Conservation (phyloP, 2,329 filamentous ascomycete genomes). For the Fusarium coffeatum region DNA sequence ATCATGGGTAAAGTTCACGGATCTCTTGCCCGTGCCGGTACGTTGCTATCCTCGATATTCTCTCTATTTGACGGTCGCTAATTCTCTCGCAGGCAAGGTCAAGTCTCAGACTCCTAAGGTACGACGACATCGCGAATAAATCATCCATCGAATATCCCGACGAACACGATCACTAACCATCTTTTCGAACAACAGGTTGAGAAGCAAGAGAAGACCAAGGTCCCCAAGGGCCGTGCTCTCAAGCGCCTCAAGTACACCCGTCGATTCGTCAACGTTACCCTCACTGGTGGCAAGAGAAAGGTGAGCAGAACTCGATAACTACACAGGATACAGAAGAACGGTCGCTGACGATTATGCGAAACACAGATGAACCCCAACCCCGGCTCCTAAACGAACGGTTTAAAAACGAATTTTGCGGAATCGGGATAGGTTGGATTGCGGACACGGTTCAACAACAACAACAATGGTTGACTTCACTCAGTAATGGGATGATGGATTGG, state of each 20-base stretch:
- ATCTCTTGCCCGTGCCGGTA: conserved; percentile 86
- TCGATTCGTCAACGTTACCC: conserved; percentile 97
- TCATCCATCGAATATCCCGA: conserved; percentile 37
- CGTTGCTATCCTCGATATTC: conserved; percentile 35
- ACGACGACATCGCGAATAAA: conserved; percentile 54
- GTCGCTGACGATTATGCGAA: conserved; percentile 41
- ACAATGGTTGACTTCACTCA: conserved; percentile 49
- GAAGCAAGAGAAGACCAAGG: conserved; percentile 95
- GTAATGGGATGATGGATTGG: conserved; percentile 52
- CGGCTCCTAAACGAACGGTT: conserved; percentile 66
- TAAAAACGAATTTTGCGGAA: conserved; percentile 44
- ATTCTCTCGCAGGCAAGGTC: conserved; percentile 90
- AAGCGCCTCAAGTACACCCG: conserved; percentile 97
- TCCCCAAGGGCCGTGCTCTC: conserved; percentile 95
- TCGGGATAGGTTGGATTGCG: conserved; percentile 47
- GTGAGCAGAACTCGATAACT: conserved; percentile 60
- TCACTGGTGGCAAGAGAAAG: conserved; percentile 99
- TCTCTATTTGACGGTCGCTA: conserved; percentile 38
- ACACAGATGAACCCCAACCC: conserved; percentile 90
- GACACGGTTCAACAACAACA: conserved; percentile 47
- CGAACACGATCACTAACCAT: conserved; percentile 50
- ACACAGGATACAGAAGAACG: background rate
- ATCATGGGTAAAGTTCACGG: conserved; percentile 95
- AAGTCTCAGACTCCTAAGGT: conserved; percentile 96
- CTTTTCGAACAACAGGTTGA: conserved; percentile 70